A percentile compares a stretch with the other conserved stretches of the same genome.
Conservation (phyloP, 129 eudicot genomes). For the Mikania micrantha region DNA sequence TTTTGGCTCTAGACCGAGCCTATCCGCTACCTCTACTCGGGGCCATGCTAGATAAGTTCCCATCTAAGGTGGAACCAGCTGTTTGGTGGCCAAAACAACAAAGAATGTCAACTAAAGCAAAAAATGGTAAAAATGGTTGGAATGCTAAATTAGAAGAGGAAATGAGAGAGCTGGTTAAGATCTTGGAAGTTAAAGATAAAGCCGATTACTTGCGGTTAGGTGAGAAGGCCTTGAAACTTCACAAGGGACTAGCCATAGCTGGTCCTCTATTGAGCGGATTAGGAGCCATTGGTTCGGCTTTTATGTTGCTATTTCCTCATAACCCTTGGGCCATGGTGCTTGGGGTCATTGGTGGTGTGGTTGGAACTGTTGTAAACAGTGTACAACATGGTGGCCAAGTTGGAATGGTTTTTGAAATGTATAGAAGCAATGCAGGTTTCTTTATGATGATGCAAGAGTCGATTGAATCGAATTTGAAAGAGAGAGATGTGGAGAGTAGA, state of each 20-base stretch:
- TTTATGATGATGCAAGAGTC: background rate
- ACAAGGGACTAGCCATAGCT: slow-evolving; percentile 42
- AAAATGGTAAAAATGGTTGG: slow-evolving; percentile 36
- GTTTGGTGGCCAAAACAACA: slow-evolving; percentile 64
- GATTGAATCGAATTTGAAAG: background rate
- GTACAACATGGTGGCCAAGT: background rate
- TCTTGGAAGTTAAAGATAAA: slow-evolving; percentile 39
- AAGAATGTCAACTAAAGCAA: background rate
- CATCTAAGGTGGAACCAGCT: slow-evolving; percentile 42
- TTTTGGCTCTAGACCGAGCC: slow-evolving; percentile 61
- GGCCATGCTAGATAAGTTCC: slow-evolving; percentile 76
- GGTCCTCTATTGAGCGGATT: slow-evolving; percentile 48
- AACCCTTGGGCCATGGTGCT: slow-evolving; percentile 41
- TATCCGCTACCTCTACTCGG: slow-evolving; percentile 77
- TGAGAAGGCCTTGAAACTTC: slow-evolving; percentile 42
- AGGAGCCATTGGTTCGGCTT: slow-evolving; percentile 50
- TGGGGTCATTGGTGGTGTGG: slow-evolving; percentile 50
- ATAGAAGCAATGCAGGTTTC: background rate
- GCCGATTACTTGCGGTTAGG: slow-evolving; percentile 62
- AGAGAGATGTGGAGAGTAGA: background rate
- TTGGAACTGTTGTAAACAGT: slow-evolving; percentile 20
- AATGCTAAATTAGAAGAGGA: slow-evolving; percentile 41
- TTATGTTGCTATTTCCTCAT: slow-evolving; percentile 16
- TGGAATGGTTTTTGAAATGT: background rate
- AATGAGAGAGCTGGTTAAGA: slow-evolving; percentile 40